These are phyloP conservation scores for Cryptococcus hybrid DNA, from an alignment of 1,284 basidiomycete genomes.

Conservation along the genomic window DNA sequence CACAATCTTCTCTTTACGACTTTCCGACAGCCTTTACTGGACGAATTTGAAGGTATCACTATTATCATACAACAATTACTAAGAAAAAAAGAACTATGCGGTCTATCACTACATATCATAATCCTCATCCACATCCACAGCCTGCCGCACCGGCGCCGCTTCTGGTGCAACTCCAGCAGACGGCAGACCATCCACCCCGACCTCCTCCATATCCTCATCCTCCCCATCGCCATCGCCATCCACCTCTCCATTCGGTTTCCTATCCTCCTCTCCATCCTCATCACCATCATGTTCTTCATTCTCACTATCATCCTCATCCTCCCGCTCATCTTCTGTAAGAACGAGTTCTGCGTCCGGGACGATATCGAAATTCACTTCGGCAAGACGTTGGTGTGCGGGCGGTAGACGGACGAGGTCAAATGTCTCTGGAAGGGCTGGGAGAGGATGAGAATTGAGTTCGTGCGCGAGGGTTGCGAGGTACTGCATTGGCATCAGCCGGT, in stretches of 20 bases:
- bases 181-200: conserved; percentile 18
- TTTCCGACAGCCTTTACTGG: too few relatives aligned
- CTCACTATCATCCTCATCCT: conserved; percentile 14
- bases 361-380: conserved; percentile 88
- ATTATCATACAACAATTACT: too few relatives aligned
- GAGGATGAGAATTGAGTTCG: conserved; percentile 82
- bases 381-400: conserved; percentile 72
- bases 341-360: conserved; percentile 78
- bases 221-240: conserved; percentile 20
- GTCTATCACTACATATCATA: conserved; percentile 34
- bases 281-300: conserved; percentile 29
- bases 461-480: conserved; percentile 85
- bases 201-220: conserved; percentile 41
- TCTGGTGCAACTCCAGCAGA: not conserved
- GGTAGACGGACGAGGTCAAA: conserved; percentile 86
- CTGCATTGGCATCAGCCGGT: conserved; percentile 51
- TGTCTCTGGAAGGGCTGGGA: conserved; percentile 90
- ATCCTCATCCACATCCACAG: conserved; percentile 43
- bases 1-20: too few relatives aligned
- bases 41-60: too few relatives aligned
- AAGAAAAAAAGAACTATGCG: not conserved
- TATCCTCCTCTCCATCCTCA: conserved; percentile 21
- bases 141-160: conserved; percentile 7
- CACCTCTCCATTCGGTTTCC: conserved; percentile 13
- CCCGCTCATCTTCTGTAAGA: conserved; percentile 13